These are phyloP conservation scores for Stephania cephalantha DNA, from an alignment of 164 flowering plant species.

Conservation along the genomic window DNA sequence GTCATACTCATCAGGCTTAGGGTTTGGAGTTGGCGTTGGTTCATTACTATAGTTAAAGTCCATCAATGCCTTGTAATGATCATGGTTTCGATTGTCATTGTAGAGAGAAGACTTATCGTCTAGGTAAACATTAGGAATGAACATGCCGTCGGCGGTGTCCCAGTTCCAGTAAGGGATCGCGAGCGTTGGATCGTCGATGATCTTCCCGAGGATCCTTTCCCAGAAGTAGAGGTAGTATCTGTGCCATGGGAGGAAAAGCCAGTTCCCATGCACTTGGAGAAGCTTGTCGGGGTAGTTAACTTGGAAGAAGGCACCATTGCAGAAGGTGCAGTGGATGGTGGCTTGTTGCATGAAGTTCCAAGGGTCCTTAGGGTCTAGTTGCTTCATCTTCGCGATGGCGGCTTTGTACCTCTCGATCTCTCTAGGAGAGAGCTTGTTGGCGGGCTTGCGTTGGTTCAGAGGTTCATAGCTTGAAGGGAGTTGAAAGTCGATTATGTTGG, in stretches of 20 bases:
- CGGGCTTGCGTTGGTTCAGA: conserved; percentile 12
- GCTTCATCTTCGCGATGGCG: conserved; percentile 14
- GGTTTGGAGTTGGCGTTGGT: neutral
- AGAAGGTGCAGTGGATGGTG: conserved; percentile 12
- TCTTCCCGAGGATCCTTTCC: conserved; percentile 16
- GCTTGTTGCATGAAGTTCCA: conserved; percentile 15
- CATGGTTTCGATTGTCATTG: conserved; percentile 3
- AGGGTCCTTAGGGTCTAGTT: neutral
- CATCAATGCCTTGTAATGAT: neutral
- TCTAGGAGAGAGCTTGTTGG: conserved; percentile 7
- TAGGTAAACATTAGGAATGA: conserved; percentile 13
- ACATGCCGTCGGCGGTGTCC: conserved; percentile 20
- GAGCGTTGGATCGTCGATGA: conserved; percentile 12
- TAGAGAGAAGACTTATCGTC: conserved; percentile 7
- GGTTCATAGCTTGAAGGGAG: conserved; percentile 6
- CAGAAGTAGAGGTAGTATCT: conserved; percentile 20
- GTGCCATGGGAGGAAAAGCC: conserved; percentile 22
- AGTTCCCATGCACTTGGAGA: conserved; percentile 16
- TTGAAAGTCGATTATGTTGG: conserved; percentile 2
- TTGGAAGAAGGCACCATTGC: conserved; percentile 12
- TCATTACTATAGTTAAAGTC: conserved; percentile 2
- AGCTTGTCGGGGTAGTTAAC: neutral
- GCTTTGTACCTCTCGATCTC: conserved; percentile 11
- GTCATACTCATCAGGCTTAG: neutral
- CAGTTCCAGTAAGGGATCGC: conserved; percentile 22